Base-by-base conservation (phyloP, 1,284 basidiomycete species). In the Pseudozyma sp. region DNA sequence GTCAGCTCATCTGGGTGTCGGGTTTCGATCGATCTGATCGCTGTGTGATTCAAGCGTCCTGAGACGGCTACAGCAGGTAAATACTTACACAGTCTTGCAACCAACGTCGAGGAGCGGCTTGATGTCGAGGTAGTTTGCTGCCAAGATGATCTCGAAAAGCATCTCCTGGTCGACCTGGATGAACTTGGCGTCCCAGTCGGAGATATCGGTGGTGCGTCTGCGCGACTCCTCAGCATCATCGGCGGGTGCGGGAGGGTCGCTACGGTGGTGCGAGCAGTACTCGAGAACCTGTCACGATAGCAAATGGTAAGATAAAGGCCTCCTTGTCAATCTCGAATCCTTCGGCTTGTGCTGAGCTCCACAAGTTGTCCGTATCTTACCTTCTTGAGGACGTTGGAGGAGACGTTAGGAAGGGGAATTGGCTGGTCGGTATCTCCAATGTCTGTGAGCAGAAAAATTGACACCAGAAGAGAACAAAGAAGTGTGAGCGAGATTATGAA, bases 81-180 rank as follows among this genome's bases (percentile, higher is more conserved):
- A 7, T 25, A 81, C 81, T 60, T 78, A 83, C 82, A 99, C 97
- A 14, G 96, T 99, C 90, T 99, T 98, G 90, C 97, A 99, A 1
- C 97, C 97, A 68, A 99, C 95, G 85, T 99, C 97, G 48, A 99
- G 90, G 50, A 99, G 90, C 40, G 95, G 92, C 88, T 99, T 99
- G 89, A 99, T 99, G 86, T 99, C 97, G 81, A 99, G 92, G 87
- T 99, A 99, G 88, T 99, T 99, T 71, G 97, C 97, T 10, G 97
- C 97, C 68, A 99, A 91, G 86, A 99, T 99, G 86, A 99, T 99
- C 88, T 99, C 97, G 78, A 99, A 99, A 16, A 95, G 89, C 93
- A 95, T 94, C 86, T 95, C 93, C 87, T 97, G 95, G 88, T 97
- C 95, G 66, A 97, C 87, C 83, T 87, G 81, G 86, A 96, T 96